Conservation (phyloP, 805 yeast genomes). For the Cyberlindnera sargentensis region DNA sequence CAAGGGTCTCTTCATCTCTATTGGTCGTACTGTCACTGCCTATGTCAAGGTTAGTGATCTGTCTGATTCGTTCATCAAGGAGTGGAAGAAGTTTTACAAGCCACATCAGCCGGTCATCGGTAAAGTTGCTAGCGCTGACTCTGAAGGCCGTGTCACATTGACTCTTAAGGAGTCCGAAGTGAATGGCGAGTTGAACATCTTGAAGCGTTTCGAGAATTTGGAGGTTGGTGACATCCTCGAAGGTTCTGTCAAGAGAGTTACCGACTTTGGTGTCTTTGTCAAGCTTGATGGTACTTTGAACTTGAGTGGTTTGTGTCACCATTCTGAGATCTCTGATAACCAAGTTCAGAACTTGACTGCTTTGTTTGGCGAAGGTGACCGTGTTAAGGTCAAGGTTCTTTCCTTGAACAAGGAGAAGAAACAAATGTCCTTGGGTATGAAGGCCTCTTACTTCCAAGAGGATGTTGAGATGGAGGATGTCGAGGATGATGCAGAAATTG, state of each 20-base stretch:
- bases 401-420: slow-evolving; percentile 56
- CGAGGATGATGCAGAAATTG: slow-evolving; percentile 23
- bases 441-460: slow-evolving; percentile 74
- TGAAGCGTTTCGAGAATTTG: slow-evolving; percentile 62
- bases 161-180: slow-evolving; percentile 79
- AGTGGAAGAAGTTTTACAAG: slow-evolving; percentile 77
- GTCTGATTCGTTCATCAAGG: slow-evolving; percentile 74
- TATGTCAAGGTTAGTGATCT: slow-evolving; percentile 76
- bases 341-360: slow-evolving; percentile 47
- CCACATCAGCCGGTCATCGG: slow-evolving; percentile 70
- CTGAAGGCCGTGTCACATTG: slow-evolving; percentile 60
- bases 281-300: slow-evolving; percentile 67
- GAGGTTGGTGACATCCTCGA: slow-evolving; percentile 63
- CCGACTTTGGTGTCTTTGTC: slow-evolving; percentile 90
- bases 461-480: slow-evolving; percentile 29
- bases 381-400: slow-evolving; percentile 78
- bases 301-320: slow-evolving; percentile 84
- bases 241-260: slow-evolving; percentile 70
- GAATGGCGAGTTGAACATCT: slow-evolving; percentile 53
- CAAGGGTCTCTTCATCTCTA: slow-evolving; percentile 69
- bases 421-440: slow-evolving; percentile 84
- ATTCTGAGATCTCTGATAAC: slow-evolving; percentile 74
- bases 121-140: slow-evolving; percentile 56
- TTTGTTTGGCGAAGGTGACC: slow-evolving; percentile 83
- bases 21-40: slow-evolving; percentile 67